phyloP scores from a whole-genome alignment of 2,329 filamentous ascomycete genomes.

The Mollisia scopiformis region DNA sequence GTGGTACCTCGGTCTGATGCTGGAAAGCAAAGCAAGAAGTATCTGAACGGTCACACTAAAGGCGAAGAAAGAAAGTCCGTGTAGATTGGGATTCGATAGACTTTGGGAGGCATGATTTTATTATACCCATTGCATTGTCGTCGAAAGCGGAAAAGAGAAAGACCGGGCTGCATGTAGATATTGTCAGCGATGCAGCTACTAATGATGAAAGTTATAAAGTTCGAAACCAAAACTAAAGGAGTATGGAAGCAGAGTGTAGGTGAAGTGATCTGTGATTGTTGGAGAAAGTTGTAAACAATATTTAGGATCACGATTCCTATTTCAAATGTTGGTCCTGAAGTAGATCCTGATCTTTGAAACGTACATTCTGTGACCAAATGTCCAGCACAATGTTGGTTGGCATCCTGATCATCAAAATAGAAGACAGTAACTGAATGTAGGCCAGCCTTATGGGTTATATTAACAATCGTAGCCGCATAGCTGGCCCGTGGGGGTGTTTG shows the following conservation, averaged over 20 bases:
- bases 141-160: background rate
- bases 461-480: slow-evolving; percentile 5
- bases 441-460: background rate
- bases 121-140: slow-evolving; percentile 14
- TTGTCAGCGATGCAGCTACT: background rate
- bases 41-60: background rate
- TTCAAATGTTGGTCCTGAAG: too few species aligned
- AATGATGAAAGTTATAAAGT: background rate
- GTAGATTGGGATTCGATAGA: slow-evolving; percentile 11
- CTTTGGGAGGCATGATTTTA: slow-evolving; percentile 1
- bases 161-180: background rate
- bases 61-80: slow-evolving; percentile 30
- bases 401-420: background rate
- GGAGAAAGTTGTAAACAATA: too few species aligned
- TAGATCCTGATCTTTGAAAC: too few species aligned
- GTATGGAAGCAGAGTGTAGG: too few species aligned
- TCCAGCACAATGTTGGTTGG: too few species aligned
- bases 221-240: too few species aligned
- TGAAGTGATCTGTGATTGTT: too few species aligned
- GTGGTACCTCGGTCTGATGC: slow-evolving; percentile 29
- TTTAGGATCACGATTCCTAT: too few species aligned
- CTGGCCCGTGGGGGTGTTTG: slow-evolving; percentile 15
- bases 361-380: too few species aligned
- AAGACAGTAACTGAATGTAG: background rate
- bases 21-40: background rate